Base-by-base conservation (phyloP, 2,329 filamentous ascomycete genomes). In the Leptographium radiaticola region DNA sequence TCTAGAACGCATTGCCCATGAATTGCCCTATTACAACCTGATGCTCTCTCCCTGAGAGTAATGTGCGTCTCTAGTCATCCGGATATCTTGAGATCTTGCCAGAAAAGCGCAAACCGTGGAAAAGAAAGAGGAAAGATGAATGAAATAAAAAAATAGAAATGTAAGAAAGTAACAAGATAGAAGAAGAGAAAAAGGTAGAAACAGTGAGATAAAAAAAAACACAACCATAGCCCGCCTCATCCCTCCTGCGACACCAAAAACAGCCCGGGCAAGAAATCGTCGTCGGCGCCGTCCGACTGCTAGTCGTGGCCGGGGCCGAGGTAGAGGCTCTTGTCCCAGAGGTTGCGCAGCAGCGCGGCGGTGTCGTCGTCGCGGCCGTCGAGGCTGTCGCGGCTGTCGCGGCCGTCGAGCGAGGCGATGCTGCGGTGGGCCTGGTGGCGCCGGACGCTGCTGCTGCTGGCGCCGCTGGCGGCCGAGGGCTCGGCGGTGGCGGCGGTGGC, bases 251-350 rank as follows among this genome's bases (percentile, higher is more conserved):
- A 36, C 18, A 44, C 13, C 13, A 44, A 25, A 7, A 15, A 13
- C 42, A 25, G 20, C 10, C 13, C 42, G 18, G 42, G 42, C 5
- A 15, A 12, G 12, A 25, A 6, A 15, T 51, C 49, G 6, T 43
- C 49, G 39, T 5, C 46, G 5, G 15, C 38, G 25, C 49, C 46
- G 46, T 20, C 58, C 53, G 62, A 54, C 56, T 58, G 59, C 65
- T 68, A 73, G 42, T 73, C 71, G 66, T 74, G 71, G 61, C 79
- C 81, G 33, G 75, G 74, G 60, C 76, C 76, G 55, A 81, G 66
- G 60, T 81, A 77, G 64, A 73, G 68, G 49, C 71, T 76, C 70
- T 78, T 82, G 47, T 83, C 79, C 80, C 80, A 84, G 49, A 84
- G 64, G 57, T 76, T 77, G 53, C 79, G 70, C 52, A 84, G 65